A percentile compares a stretch with the other conserved stretches of the same genome.
Conservation (phyloP, 176 grass and related monocot species). For the Oryza officinalis region DNA sequence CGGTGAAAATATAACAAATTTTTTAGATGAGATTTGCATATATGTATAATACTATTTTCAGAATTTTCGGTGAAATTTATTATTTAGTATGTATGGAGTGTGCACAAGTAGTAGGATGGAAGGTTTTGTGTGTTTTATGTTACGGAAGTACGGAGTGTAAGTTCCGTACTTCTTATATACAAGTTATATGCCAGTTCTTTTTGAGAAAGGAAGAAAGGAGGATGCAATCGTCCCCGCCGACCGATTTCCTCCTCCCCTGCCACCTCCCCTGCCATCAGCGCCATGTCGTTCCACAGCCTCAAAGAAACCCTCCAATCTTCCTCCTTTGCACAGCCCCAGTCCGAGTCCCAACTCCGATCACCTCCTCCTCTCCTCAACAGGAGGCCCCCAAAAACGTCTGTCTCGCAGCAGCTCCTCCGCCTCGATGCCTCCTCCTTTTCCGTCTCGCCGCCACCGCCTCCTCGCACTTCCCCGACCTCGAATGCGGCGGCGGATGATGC, state of each 20-base stretch:
- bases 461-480: constrained; percentile 15
- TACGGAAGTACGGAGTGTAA: too few species aligned
- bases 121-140: too few species aligned
- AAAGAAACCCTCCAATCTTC: constrained; percentile 64
- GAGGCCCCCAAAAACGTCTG: constrained; percentile 75
- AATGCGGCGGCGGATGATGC: background rate
- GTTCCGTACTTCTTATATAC: too few species aligned
- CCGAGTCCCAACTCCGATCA: background rate
- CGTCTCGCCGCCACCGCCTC: background rate
- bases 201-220: too few species aligned
- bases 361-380: constrained; percentile 29
- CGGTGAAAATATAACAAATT: too few species aligned
- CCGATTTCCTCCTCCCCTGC: too few species aligned
- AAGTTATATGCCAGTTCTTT: too few species aligned
- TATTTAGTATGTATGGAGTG: too few species aligned
- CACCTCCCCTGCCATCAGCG: background rate
- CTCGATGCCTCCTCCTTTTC: constrained; percentile 43
- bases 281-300: constrained; percentile 68
- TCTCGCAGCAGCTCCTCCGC: constrained; percentile 76
- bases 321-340: constrained; percentile 19
- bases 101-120: too few species aligned
- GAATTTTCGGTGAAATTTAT: too few species aligned
- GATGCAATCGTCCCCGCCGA: background rate
- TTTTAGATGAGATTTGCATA: too few species aligned
- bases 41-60: too few species aligned